Percentiles rank a stretch among this genome's conserved stretches.
Evolutionary conservation across 208 protist genomes (phyloP).

Genomic region (Acanthamoeba triangularis): DNA sequence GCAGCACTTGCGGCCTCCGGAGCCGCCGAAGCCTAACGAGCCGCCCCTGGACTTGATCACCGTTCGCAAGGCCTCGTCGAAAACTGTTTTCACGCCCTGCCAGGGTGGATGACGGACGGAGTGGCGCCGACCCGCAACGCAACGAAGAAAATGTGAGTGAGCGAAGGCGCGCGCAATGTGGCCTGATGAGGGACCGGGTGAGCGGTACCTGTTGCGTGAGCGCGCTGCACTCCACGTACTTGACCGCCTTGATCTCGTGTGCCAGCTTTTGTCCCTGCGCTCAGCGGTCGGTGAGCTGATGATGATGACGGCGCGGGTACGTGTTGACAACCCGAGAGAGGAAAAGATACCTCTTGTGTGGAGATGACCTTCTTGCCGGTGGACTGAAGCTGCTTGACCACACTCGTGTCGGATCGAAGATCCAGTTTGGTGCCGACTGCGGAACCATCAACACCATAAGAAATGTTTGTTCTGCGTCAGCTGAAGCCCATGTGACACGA

Average conservation of each 20-base stretch:
- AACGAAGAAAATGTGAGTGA: not conserved
- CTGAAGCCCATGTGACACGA: no score
- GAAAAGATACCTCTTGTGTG: conserved; percentile 6
- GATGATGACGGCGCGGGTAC: not conserved
- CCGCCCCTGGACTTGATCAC: conserved; percentile 27
- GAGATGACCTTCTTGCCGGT: conserved; percentile 24
- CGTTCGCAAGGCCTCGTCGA: conserved; percentile 28
- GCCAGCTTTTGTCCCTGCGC: conserved; percentile 77
- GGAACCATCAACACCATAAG: not conserved
- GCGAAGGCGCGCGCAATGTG: no score
- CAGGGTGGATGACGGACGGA: no score
- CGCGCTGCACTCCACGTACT: conserved; percentile 95
- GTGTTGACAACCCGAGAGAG: not conserved
- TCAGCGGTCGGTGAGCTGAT: not conserved
- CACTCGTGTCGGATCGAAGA: not conserved
- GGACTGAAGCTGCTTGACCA: conserved; percentile 1
- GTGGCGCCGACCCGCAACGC: not conserved
- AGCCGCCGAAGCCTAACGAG: not conserved
- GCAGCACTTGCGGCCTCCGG: not conserved
- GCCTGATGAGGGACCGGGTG: not conserved
- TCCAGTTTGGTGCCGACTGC: conserved; percentile 44
- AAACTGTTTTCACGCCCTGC: conserved; percentile 59
- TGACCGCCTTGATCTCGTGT: conserved; percentile 91
- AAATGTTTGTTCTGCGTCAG: not conserved
- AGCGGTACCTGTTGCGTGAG: conserved; percentile 83